These are phyloP conservation scores for Rhizopus sp. DNA, from an alignment of 371 early-diverging fungal species.

Conservation along the genomic window DNA sequence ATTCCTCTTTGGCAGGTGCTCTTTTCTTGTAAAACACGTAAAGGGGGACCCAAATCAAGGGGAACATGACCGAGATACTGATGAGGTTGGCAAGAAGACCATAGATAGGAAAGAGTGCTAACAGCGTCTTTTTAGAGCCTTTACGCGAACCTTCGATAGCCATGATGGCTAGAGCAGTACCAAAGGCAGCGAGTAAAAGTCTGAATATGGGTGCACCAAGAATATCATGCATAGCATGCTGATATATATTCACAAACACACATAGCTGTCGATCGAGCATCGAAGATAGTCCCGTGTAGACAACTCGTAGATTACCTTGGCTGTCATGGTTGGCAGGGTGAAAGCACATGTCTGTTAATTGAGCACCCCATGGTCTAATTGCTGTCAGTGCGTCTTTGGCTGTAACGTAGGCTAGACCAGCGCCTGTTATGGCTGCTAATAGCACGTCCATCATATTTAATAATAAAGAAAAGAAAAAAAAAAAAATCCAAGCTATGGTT, in stretches of 20 bases:
- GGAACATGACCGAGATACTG: slow-evolving; percentile 14
- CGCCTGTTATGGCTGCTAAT: not conserved
- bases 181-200: slow-evolving; percentile 19
- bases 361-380: slow-evolving; percentile 17
- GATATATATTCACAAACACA: slow-evolving; percentile 17
- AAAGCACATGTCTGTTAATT: slow-evolving; percentile 21
- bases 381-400: not conserved
- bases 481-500: not conserved
- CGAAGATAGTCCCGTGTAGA: slow-evolving; percentile 13
- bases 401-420: not conserved
- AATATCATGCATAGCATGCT: slow-evolving; percentile 15
- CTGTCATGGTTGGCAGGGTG: slow-evolving; percentile 15
- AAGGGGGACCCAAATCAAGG: slow-evolving; percentile 23
- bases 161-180: slow-evolving; percentile 20
- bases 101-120: slow-evolving; percentile 16
- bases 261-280: slow-evolving; percentile 17
- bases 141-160: slow-evolving; percentile 29
- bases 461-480: slow-evolving; percentile 1
- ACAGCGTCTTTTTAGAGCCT: slow-evolving; percentile 15
- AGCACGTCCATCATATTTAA: not conserved
- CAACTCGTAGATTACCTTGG: slow-evolving; percentile 17
- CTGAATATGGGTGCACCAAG: slow-evolving; percentile 13
- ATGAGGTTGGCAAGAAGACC: slow-evolving; percentile 17
- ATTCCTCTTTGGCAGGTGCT: not conserved
- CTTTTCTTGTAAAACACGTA: slow-evolving; percentile 3